Evolutionary conservation across 768 basidiomycete species (phyloP).

Genomic region (Hericium rajendrae): DNA sequence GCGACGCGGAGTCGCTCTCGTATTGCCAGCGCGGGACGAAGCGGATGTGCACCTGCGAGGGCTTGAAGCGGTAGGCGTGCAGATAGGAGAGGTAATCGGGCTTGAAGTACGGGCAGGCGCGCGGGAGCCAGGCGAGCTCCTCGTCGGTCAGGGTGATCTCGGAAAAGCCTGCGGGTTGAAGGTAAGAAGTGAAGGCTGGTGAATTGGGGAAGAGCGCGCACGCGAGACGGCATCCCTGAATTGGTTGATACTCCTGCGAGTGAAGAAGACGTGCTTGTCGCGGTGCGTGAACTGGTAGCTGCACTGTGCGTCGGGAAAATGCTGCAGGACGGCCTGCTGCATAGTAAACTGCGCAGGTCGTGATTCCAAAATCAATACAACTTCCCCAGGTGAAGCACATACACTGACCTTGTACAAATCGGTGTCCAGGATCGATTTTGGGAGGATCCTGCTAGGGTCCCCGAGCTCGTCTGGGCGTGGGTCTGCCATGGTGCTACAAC

Average conservation of each 20-base stretch:
- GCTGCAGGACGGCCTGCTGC: constrained; percentile 83
- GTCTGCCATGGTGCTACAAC: neutral
- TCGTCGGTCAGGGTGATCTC: constrained; percentile 45
- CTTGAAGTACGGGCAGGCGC: constrained; percentile 67
- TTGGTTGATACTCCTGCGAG: constrained; percentile 50
- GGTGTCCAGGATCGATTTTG: constrained; percentile 73
- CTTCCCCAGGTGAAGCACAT: neutral
- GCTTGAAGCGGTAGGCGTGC: constrained; percentile 55
- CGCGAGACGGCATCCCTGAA: constrained; percentile 48
- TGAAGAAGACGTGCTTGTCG: constrained; percentile 53
- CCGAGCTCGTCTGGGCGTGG: too few species aligned
- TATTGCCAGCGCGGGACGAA: constrained; percentile 41
- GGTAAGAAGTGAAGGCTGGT: neutral
- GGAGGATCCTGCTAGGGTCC: constrained; percentile 8
- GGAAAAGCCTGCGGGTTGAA: constrained; percentile 46
- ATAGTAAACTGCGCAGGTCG: constrained; percentile 61
- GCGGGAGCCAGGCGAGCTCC: constrained; percentile 61
- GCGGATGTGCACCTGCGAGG: constrained; percentile 55
- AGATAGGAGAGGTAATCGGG: constrained; percentile 72
- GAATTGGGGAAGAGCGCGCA: constrained; percentile 23
- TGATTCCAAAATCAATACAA: neutral
- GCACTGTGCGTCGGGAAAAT: constrained; percentile 64
- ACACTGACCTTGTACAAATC: constrained; percentile 81
- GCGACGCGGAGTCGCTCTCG: neutral
- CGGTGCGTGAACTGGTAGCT: constrained; percentile 81